These are phyloP conservation scores for Tricladium varicosporioides DNA, from an alignment of 2,329 filamentous ascomycete genomes.

Conservation along the genomic window DNA sequence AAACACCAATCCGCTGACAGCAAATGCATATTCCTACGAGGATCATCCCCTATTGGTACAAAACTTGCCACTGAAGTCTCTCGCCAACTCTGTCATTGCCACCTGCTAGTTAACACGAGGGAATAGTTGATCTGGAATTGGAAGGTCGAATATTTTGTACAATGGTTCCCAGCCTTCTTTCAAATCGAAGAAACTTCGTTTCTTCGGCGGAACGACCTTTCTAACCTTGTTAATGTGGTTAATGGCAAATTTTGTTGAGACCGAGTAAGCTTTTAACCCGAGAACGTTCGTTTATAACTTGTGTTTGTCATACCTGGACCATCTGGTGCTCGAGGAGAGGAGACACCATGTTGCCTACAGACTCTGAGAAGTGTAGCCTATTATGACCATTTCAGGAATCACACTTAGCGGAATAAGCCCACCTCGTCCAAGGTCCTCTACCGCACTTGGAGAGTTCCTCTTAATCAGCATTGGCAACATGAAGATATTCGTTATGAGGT, in stretches of 20 bases:
- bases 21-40: too few relatives aligned
- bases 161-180: constrained; percentile 36
- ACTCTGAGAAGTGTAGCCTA: too few relatives aligned
- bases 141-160: constrained; percentile 33
- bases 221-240: constrained; percentile 7
- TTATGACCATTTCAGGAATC: too few relatives aligned
- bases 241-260: not conserved
- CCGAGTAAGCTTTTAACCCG: not conserved
- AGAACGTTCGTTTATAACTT: too few relatives aligned
- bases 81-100: not conserved
- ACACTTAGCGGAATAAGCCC: not conserved
- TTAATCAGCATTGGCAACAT: not conserved
- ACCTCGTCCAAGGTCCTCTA: constrained; percentile 5
- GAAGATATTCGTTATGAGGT: not conserved
- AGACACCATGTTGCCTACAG: too few relatives aligned
- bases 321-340: too few relatives aligned
- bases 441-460: constrained; percentile 1
- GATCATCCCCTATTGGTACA: not conserved
- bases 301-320: too few relatives aligned
- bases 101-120: constrained; percentile 30
- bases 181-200: constrained; percentile 14
- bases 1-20: too few relatives aligned
- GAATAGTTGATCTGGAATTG: constrained; percentile 32
- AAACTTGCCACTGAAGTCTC: not conserved
- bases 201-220: constrained; percentile 6